Conservation (phyloP, 2,329 filamentous ascomycete species). For the Curvularia hawaiiensis region DNA sequence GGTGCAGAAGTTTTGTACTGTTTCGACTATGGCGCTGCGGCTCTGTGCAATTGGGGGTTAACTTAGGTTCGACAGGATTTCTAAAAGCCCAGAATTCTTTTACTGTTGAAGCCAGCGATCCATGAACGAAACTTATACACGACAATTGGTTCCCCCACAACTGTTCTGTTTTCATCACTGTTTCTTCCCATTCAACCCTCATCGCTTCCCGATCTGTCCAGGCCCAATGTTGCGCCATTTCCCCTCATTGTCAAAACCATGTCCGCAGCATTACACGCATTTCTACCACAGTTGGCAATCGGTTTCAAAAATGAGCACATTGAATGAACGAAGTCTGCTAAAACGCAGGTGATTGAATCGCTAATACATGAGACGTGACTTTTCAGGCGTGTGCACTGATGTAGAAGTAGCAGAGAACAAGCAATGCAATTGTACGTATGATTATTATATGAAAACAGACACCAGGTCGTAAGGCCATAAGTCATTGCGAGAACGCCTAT, state of each 20-base stretch:
- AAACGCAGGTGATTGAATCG: background rate
- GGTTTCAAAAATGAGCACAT: background rate
- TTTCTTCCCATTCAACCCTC: background rate
- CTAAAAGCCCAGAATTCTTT: background rate
- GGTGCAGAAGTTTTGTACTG: background rate
- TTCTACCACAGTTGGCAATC: background rate
- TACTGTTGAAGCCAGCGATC: background rate
- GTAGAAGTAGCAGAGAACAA: background rate
- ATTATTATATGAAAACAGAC: slow-evolving; percentile 3
- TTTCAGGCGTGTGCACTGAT: background rate
- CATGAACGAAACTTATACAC: background rate
- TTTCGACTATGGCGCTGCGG: background rate
- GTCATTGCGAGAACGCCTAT: background rate
- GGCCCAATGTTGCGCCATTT: background rate
- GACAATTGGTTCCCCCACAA: background rate
- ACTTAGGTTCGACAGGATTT: background rate
- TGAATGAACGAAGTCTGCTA: background rate
- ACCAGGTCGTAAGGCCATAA: background rate
- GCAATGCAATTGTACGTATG: background rate
- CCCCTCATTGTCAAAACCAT: background rate
- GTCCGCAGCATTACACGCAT: background rate
- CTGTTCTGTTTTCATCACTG: background rate
- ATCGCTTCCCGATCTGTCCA: background rate
- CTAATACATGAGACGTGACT: background rate
- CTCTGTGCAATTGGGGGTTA: background rate